These are phyloP conservation scores for Selaginella tamariscina DNA, from an alignment of 75 land plant species.

Conservation along the genomic window DNA sequence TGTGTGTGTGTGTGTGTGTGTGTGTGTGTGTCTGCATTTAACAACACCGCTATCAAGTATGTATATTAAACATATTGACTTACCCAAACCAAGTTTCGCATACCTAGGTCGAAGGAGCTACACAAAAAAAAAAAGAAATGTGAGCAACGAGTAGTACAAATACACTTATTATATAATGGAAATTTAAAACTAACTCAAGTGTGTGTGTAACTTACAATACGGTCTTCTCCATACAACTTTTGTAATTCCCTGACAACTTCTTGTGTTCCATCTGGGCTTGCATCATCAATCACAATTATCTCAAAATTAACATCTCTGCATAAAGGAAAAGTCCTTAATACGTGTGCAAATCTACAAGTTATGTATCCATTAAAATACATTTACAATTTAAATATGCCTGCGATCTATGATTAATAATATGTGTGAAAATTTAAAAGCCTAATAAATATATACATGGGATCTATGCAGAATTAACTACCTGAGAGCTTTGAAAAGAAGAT, in stretches of 20 bases:
- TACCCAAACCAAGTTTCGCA: constrained; percentile 93
- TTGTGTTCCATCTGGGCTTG: constrained; percentile 98
- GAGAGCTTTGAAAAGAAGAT: constrained; percentile 83
- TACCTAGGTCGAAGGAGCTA: constrained; percentile 80
- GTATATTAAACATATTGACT: constrained; percentile 2
- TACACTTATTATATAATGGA: not conserved
- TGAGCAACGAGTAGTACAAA: not conserved
- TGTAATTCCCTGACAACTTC: constrained; percentile 78
- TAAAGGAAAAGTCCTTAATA: not conserved
- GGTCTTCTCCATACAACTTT: constrained; percentile 74
- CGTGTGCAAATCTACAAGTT: not conserved
- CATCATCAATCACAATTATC: constrained; percentile 85
- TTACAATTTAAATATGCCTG: not conserved
- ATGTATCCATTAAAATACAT: not conserved
- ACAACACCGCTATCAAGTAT: too few relatives aligned
- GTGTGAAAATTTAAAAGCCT: too few relatives aligned
- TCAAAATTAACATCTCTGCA: constrained; percentile 75
- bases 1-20: too few relatives aligned
- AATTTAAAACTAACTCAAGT: not conserved
- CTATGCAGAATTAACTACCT: constrained; percentile 27
- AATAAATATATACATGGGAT: not conserved
- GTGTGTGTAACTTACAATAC: constrained; percentile 44
- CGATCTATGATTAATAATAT: not conserved
- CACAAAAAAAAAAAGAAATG: constrained; percentile 9
- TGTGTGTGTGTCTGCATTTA: too few relatives aligned